Evolutionary conservation across 768 basidiomycete genomes (phyloP), one percentile per base, ranked within the genome.

Genomic region (Suillus americanus): DNA sequence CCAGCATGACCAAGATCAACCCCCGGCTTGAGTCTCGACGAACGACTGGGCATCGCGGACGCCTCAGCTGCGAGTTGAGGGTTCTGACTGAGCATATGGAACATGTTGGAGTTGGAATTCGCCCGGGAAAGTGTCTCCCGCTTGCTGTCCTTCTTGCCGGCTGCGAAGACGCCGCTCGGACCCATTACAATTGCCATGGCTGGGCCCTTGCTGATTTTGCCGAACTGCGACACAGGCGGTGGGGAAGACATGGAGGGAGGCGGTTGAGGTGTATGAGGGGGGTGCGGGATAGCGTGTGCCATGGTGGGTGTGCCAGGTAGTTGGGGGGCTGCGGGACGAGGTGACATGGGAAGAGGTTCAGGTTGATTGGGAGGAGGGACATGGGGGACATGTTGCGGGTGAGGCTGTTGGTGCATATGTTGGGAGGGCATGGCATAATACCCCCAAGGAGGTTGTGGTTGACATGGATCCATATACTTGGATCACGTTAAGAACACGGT

Each of bases 41-140:
- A 78, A 55, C 80, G 76, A 66, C 75, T 86, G 73, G 87, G 75
- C 76, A 89, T 90, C 35, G 76, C 72, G 53, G 81, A 75, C 5
- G 78, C 73, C 33, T 91, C 91, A 5, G 80, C 78, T 0, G 81
- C 78, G 43, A 85, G 82, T 68, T 89, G 88, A 9, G 83, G 67
- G 66, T 80, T 82, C 73, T 89, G 86, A 68, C 84, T 86, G 60
- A 95, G 88, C 86, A 92, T 90, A 28, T 88, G 89, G 79, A 95
- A 95, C 89, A 94, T 94, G 77, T 95, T 95, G 56, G 87, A 85
- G 64, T 78, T 87, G 51, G 94, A 95, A 69, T 81, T 86, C n/a
- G 89, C 86, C 55, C 94, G 87, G 9, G 92, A 91, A 10, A 97
- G 76, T 3, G 92, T 84, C 67, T 91, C 89, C 7, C 90, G 84